Evolutionary conservation across 2,329 filamentous ascomycete genomes (phyloP), one percentile per base, ranked within the genome.

Genomic region (Talaromyces sp.): DNA sequence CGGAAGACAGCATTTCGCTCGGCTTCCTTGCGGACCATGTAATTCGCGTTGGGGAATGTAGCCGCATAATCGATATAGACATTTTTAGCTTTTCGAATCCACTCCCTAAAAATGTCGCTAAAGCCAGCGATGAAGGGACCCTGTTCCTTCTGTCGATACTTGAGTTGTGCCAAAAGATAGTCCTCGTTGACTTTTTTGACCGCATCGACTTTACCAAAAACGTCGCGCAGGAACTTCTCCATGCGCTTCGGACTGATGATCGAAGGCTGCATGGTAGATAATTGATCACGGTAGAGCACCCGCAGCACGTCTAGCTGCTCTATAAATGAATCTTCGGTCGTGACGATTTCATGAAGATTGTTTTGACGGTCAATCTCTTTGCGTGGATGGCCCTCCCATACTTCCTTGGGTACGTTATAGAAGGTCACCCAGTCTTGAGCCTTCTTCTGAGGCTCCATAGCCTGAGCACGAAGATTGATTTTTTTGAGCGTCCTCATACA

Each of bases 51-150:
- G 0, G 94, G 94, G 70, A 95, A 98, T 0, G 89, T 89, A 1
- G 90, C 89, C 45, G 94, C 94, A 76, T 98, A 99, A 66, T 96
- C 93, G 67, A 97, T 88, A 75, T 98, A 99, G 11, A 92, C 90
- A 2, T 85, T 82, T 76, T 90, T 92, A 37, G 95, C 95, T 77
- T 97, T 98, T 68, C 95, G 87, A 68, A 98, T 97, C 95, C 95
- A 99, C 79, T 99, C 95, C 66, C 95, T 85, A 82, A 99, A 98
- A 59, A 99, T 92, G 73, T 98, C 95, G 74, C 93, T 97, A 79
- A 97, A 97, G 3, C 95, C 95, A 13, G 87, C 84, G 66, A 99
- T 89, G 88, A 93, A 99, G 0, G 95, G 95, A 0, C 95, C 95
- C 79, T 99, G 94, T 75, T 98, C 95, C 73, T 95, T 91, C 76